Conservation (phyloP, 2,329 filamentous ascomycete genomes). For the Leptoxyphium fumago region DNA sequence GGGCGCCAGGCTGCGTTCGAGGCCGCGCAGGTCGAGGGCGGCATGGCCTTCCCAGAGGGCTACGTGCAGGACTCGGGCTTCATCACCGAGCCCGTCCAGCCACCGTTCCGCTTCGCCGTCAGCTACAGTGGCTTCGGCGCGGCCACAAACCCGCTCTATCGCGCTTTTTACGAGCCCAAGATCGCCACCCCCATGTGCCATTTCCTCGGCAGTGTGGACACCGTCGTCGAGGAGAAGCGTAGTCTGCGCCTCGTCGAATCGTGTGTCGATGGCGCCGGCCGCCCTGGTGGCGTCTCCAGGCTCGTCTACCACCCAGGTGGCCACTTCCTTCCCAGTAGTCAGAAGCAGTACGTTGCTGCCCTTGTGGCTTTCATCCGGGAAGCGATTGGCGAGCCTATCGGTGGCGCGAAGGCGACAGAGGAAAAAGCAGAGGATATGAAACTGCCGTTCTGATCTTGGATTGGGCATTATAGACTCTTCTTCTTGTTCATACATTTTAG, state of each 20-base stretch:
- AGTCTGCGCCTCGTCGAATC: conserved; percentile 52
- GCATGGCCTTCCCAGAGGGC: conserved; percentile 37
- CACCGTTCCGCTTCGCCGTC: conserved; percentile 54
- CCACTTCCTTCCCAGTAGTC: conserved; percentile 68
- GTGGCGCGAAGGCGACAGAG: conserved; percentile 27
- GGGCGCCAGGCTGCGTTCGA: conserved; percentile 35
- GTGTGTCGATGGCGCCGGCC: conserved; percentile 37
- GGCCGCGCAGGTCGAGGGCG: conserved; percentile 20
- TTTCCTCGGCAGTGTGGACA: conserved; percentile 70
- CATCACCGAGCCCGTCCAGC: conserved; percentile 28
- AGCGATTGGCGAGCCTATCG: conserved; percentile 27
- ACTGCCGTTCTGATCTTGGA: conserved; percentile 40
- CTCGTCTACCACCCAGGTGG: conserved; percentile 70
- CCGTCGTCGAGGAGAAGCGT: conserved; percentile 68
- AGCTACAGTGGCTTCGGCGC: conserved; percentile 67
- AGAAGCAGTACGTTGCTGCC: conserved; percentile 65
- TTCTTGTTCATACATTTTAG: too few relatives aligned
- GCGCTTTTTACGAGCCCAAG: conserved; percentile 58
- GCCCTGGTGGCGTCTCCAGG: conserved; percentile 22
- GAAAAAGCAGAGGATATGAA: conserved; percentile 54
- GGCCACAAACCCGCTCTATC: conserved; percentile 42
- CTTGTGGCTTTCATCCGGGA: conserved; percentile 57
- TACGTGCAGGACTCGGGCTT: conserved; percentile 27
- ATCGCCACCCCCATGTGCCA: conserved; percentile 68
- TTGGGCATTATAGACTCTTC: too few relatives aligned